Evolutionary conservation across 129 eudicot genomes (phyloP), one percentile per base, ranked within the genome.

Genomic region (Flaveria sonorensis): DNA sequence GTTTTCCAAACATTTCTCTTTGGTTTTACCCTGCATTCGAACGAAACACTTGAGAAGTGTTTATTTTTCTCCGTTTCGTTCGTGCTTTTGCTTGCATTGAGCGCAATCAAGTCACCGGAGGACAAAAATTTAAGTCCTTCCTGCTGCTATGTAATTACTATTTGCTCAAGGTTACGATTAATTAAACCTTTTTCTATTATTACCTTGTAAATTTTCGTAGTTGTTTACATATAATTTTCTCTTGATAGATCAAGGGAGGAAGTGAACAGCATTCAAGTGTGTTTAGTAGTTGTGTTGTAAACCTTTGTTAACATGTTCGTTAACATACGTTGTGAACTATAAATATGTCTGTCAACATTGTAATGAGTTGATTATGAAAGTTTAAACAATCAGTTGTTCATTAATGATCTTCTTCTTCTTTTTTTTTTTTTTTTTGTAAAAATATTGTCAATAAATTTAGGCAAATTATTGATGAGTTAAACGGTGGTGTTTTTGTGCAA

Each of bases 11-110:
- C 36, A 48, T 12, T 10, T 11, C 7, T 36, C 40, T 36, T 36
- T 6, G 7, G 40, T 36, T 36, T 36, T 36, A 36, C 5, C 40
- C 7, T 36, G 40, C 7, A 6, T 5, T 36, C 7, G 39, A 60
- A 23, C 66, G 66, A 56, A 23, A 60, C 5, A 60, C 39, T 60
- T 23, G 66, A 60, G 66, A 60, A 60, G 66, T 60, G 66, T 60
- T 23, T 60, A 60, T 60, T 23, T 24, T 60, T 24, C 15, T 60
- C 36, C 3, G 64, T 21, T 57, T 60, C 16, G 32, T 60, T 23
- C 66, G 66, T 11, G 21, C 32, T 12, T 20, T 0, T 57, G 64
- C 32, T 57, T 57, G 64, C 64, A 2, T 57, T 57, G 32, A 56
- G 64, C 64, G 64, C 15, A 15, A 57, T 57, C 64, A 57, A 57